These are phyloP conservation scores for Dothideomycetes sp. DNA, from an alignment of 2,329 filamentous ascomycete genomes.

Conservation along the genomic window DNA sequence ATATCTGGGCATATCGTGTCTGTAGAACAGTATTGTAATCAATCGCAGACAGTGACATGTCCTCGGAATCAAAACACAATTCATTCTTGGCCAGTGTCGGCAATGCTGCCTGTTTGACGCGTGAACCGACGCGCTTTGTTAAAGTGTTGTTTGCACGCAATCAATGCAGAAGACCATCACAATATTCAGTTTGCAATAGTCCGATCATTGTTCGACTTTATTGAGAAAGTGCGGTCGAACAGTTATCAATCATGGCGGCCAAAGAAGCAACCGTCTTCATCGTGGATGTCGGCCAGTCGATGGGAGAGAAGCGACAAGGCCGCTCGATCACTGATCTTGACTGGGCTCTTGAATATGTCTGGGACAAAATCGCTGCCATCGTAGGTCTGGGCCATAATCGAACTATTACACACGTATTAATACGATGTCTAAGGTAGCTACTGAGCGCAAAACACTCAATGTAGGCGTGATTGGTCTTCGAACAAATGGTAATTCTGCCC, in stretches of 20 bases:
- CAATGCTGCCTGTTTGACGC: constrained; percentile 6
- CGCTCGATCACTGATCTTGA: constrained; percentile 73
- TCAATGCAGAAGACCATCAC: no score
- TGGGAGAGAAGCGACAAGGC: constrained; percentile 61
- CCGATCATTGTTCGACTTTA: no score
- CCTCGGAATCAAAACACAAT: no score
- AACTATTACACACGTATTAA: neutral
- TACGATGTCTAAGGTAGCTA: constrained; percentile 35
- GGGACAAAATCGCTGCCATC: constrained; percentile 78
- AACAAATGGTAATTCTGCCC: constrained; percentile 53
- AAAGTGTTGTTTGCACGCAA: no score
- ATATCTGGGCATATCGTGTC: no score
- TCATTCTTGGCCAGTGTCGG: neutral
- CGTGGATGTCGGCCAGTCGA: constrained; percentile 77
- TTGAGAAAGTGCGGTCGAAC: no score
- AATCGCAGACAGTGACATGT: no score
- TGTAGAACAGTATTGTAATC: no score
- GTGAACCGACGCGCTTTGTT: constrained; percentile 6
- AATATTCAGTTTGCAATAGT: no score
- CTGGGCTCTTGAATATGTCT: constrained; percentile 83
- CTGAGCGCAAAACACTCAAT: constrained; percentile 62
- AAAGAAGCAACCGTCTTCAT: constrained; percentile 93
- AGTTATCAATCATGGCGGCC: no score
- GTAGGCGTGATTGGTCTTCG: constrained; percentile 74
- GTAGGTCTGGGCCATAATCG: constrained; percentile 38